phyloP scores from a whole-genome alignment of 1,284 basidiomycete genomes.

The Dichomitus squalens region DNA sequence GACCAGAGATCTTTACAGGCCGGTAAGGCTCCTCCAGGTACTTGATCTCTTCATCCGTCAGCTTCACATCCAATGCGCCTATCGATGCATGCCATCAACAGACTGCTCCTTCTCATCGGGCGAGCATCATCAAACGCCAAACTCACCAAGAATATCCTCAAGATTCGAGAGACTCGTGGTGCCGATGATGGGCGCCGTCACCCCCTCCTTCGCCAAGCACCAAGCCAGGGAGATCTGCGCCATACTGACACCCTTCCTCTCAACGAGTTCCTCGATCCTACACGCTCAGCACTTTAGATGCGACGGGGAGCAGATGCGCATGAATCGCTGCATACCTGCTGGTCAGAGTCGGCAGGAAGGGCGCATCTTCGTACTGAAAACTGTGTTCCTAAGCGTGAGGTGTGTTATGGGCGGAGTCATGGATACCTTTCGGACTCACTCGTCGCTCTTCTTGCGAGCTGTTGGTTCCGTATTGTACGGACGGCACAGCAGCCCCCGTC shows the following conservation, averaged over 20 bases:
- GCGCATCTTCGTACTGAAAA: constrained; percentile 32
- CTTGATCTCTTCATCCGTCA: constrained; percentile 43
- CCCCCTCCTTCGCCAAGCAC: constrained; percentile 30
- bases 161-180: constrained; percentile 53
- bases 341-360: neutral
- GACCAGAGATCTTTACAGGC: too few relatives aligned
- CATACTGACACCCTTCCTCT: constrained; percentile 41
- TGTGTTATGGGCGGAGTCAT: constrained; percentile 13
- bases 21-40: constrained; percentile 44
- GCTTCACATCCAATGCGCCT: constrained; percentile 11
- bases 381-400: too few relatives aligned
- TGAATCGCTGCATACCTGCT: constrained; percentile 2
- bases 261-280: constrained; percentile 41
- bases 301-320: neutral
- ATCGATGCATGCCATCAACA: neutral
- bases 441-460: constrained; percentile 3
- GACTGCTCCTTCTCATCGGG: too few relatives aligned
- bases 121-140: too few relatives aligned
- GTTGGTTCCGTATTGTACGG: constrained; percentile 26
- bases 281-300: neutral
- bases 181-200: constrained; percentile 57
- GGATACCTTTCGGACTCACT: neutral
- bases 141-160: constrained; percentile 47
- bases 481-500: constrained; percentile 39
- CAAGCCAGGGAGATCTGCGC: constrained; percentile 33